These are phyloP conservation scores for Suhomyces faveliae DNA, from an alignment of 805 yeast species.

Conservation along the genomic window DNA sequence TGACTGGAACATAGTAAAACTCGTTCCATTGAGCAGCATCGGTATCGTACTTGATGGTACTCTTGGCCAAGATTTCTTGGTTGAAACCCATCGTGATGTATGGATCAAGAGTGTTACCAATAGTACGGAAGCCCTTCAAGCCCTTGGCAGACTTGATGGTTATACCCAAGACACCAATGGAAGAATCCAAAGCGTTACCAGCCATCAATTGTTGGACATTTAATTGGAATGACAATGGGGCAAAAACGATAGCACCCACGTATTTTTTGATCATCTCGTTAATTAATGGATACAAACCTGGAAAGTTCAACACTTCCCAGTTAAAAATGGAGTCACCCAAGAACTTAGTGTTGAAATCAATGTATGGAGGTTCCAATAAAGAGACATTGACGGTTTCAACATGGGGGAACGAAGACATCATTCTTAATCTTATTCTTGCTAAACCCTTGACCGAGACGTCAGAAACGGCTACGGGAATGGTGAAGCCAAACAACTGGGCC, in stretches of 20 bases:
- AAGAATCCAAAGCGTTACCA: conserved; percentile 73
- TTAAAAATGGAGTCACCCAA: conserved; percentile 84
- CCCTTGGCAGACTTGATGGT: conserved; percentile 64
- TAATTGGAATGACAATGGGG: conserved; percentile 90
- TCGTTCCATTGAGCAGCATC: conserved; percentile 82
- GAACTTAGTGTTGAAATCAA: conserved; percentile 73
- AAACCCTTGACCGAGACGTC: conserved; percentile 74
- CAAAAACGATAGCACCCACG: conserved; percentile 82
- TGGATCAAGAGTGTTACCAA: conserved; percentile 86
- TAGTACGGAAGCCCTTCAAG: conserved; percentile 64
- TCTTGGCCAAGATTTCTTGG: conserved; percentile 59
- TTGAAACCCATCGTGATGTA: conserved; percentile 71
- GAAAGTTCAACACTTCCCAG: conserved; percentile 83
- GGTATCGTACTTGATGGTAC: conserved; percentile 68
- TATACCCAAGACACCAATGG: conserved; percentile 82
- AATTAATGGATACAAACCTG: conserved; percentile 81
- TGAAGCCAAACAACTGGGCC: conserved; percentile 77
- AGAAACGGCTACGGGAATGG: conserved; percentile 76
- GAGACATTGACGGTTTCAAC: conserved; percentile 87
- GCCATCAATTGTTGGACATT: conserved; percentile 88
- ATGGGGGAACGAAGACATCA: conserved; percentile 91
- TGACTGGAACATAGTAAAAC: conserved; percentile 64
- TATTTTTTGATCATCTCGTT: conserved; percentile 83
- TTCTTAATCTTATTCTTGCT: conserved; percentile 78
- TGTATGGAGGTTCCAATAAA: conserved; percentile 79